phyloP scores from a whole-genome alignment of 768 basidiomycete species.

The Fibroporia radiculosa region DNA sequence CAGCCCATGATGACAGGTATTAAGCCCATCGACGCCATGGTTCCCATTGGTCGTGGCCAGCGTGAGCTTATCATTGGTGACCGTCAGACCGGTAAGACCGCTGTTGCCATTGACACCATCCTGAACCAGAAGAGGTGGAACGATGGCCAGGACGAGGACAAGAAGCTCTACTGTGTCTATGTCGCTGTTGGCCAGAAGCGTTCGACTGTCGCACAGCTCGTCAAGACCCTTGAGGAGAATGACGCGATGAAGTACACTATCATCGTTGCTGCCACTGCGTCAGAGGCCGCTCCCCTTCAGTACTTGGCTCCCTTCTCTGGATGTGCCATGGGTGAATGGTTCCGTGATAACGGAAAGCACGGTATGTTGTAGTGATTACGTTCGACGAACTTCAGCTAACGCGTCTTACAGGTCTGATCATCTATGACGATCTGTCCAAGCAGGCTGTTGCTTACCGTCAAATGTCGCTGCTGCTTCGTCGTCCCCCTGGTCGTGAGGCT shows the following conservation, averaged over 20 bases:
- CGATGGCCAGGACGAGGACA: constrained; percentile 90
- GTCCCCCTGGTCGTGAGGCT: constrained; percentile 99
- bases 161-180: constrained; percentile 99
- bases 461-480: constrained; percentile 99
- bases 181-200: constrained; percentile 99
- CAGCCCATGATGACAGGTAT: constrained; percentile 99
- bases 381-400: background rate
- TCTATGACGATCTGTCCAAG: constrained; percentile 99
- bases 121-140: constrained; percentile 99
- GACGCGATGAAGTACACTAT: constrained; percentile 99
- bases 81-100: constrained; percentile 99
- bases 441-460: constrained; percentile 99
- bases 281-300: constrained; percentile 97
- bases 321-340: constrained; percentile 99
- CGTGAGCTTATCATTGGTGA: constrained; percentile 99
- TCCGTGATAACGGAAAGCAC: constrained; percentile 99
- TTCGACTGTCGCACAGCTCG: constrained; percentile 98
- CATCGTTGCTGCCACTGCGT: constrained; percentile 98
- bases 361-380: constrained; percentile 57
- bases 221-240: constrained; percentile 99
- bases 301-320: constrained; percentile 99
- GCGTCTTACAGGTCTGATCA: constrained; percentile 79
- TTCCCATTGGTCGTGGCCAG: constrained; percentile 99
- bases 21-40: constrained; percentile 99
- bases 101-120: constrained; percentile 99